Conservation (phyloP, 2,329 filamentous ascomycete genomes). For the Raffaelea arxii region DNA sequence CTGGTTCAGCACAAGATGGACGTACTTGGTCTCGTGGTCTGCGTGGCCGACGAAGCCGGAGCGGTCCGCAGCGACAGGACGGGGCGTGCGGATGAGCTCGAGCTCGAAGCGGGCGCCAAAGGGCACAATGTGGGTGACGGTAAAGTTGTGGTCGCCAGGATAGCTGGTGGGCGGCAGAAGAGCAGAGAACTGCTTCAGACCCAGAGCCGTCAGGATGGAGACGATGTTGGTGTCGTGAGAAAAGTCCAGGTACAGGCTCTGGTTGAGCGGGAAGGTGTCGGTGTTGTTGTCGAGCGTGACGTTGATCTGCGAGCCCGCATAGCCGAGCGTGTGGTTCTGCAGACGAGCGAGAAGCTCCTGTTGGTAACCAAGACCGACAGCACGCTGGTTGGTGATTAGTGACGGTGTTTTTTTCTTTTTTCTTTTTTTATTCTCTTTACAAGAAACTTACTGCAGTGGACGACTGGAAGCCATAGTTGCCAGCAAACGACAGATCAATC, state of each 20-base stretch:
- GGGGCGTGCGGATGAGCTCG: conserved; percentile 59
- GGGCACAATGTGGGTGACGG: conserved; percentile 58
- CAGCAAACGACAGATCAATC: conserved; percentile 56
- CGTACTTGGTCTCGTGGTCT: conserved; percentile 52
- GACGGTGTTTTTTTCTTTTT: background rate
- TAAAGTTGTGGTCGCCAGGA: conserved; percentile 49
- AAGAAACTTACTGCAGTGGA: conserved; percentile 46
- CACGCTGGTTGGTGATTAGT: conserved; percentile 34
- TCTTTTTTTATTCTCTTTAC: background rate
- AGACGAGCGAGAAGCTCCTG: conserved; percentile 64
- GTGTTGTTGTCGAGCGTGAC: conserved; percentile 59
- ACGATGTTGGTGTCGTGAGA: conserved; percentile 69
- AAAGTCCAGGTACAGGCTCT: conserved; percentile 68
- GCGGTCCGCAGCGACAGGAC: conserved; percentile 47
- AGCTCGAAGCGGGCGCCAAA: conserved; percentile 67
- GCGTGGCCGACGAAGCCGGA: conserved; percentile 36
- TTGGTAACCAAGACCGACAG: conserved; percentile 64
- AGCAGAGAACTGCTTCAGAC: conserved; percentile 57
- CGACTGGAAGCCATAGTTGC: conserved; percentile 51
- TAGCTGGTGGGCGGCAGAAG: conserved; percentile 46
- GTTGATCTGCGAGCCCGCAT: conserved; percentile 53
- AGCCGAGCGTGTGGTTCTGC: conserved; percentile 52
- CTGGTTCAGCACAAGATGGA: conserved; percentile 68
- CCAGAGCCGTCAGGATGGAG: conserved; percentile 61
- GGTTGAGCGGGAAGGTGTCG: conserved; percentile 62